A percentile compares a stretch with the other conserved stretches of the same genome.
Conservation (phyloP, 495 filamentous ascomycete genomes). For the Penicillium paradoxum region DNA sequence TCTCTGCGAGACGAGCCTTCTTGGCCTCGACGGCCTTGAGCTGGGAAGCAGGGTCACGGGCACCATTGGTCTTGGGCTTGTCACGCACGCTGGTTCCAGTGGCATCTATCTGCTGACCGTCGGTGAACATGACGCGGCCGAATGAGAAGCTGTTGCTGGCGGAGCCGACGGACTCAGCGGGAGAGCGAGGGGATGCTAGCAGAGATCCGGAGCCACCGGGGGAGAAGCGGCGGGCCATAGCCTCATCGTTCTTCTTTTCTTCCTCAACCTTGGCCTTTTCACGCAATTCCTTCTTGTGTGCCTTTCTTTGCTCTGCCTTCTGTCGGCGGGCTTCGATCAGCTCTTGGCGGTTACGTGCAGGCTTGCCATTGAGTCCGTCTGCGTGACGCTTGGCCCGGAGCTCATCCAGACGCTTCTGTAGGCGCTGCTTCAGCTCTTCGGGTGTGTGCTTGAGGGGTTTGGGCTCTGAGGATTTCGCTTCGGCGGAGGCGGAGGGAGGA, state of each 20-base stretch:
- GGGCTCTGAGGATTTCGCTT: conserved; percentile 31
- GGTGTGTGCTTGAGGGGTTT: conserved; percentile 53
- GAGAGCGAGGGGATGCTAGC: conserved; percentile 50
- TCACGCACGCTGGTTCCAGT: conserved; percentile 57
- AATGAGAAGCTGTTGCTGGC: conserved; percentile 72
- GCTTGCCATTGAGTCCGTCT: conserved; percentile 70
- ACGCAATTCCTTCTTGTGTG: conserved; percentile 78
- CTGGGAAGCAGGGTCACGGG: conserved; percentile 73
- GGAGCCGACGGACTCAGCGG: conserved; percentile 36
- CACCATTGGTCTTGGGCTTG: conserved; percentile 61
- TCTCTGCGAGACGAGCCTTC: conserved; percentile 63
- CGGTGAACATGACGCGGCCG: conserved; percentile 77
- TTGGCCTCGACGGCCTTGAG: conserved; percentile 64
- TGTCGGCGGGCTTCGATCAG: conserved; percentile 81
- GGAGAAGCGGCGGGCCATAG: conserved; percentile 53
- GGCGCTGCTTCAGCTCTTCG: conserved; percentile 63
- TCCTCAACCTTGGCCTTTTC: conserved; percentile 72
- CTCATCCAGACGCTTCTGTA: conserved; percentile 74
- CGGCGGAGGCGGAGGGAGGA: conserved; percentile 44
- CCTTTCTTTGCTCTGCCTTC: conserved; percentile 79
- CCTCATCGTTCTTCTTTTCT: conserved; percentile 61
- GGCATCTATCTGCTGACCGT: conserved; percentile 71
- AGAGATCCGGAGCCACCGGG: conserved; percentile 51
- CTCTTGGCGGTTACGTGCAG: conserved; percentile 77
- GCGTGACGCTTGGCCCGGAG: conserved; percentile 79